Evolutionary conservation across 1,284 basidiomycete species (phyloP), one percentile per base, ranked within the genome.

Genomic region (Malassezia caprae): DNA sequence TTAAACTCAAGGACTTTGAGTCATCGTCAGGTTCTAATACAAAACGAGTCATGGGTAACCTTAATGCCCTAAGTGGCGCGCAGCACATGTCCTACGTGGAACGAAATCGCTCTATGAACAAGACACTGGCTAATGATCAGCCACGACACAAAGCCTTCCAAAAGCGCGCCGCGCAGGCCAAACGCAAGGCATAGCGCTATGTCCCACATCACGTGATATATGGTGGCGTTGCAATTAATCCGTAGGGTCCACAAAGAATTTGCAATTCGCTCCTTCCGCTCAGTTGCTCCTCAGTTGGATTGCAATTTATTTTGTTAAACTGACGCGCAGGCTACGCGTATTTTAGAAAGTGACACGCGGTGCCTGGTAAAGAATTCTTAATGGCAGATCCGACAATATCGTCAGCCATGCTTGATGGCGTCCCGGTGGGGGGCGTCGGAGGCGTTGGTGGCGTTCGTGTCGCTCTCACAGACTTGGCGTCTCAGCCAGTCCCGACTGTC

Each of bases 1-100:
- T 90, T 58, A 80, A 82, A 57, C 85, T 62, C 4, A 62, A 59
- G 30, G 69, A 68, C 35, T 24, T 34, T 23, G 51, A 51, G 5
- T 43, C 34, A 11, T 48, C 56, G 11, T 43, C 11, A 35, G 56
- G 12, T 21, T 55, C 66, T 24, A 65, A 61, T 44, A 72, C 73
- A 21, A 37, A 64, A 39, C 54, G 73, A 17, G 65, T 68, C 15
- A 71, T 70, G 5, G 73, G 72, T 24, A 73, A 64, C 34, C 54
- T 76, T 46, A 72, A 72, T 45, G 72, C 73, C 1, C 58, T 76
- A 2, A 71, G 69, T 50, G 74, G 74, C 23, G 74, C 69, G 2
- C 67, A 75, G 59, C 68, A 71, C 53, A 76, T 76, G 74, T 69
- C 69, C 48, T 76, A 76, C 54, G 71, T 73, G 40, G 66, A 72